Evolutionary conservation across 108 stramenopile genomes (phyloP), one percentile per base, ranked within the genome.

Genomic region (Cyclotella sp.): DNA sequence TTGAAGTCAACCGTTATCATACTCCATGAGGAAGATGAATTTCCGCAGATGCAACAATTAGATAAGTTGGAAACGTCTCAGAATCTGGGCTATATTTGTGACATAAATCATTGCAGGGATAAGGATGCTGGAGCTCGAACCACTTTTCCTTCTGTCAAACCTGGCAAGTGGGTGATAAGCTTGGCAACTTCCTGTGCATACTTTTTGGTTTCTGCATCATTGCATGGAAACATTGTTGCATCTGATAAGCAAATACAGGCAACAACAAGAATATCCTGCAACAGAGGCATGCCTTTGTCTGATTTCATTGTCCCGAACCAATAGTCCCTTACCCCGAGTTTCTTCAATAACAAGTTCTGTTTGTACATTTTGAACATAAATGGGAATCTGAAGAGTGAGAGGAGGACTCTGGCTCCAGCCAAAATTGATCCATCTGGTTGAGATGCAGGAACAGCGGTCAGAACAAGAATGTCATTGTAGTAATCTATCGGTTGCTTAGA

Each of bases 361-460:
- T 77, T 34, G 44, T 68, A 85, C 75, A 85, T 70, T 46, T 75
- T 64, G 54, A 85, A 82, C 14, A 58, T 52, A 51, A 79, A 80
- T 40, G 84, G 84, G 44, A 85, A 78, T 45, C 84, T 59, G 10
- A 69, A 57, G 14, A 47, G 26, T 13, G 70, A 72, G 26, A 82
- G 67, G n/a, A 79, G 84, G 40, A 81, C 55, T 52, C 77, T 81
- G 15, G 84, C 84, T 55, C 84, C 84, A 28, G 84, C 84, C 67
- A 85, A 51, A 39, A 81, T 64, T 22, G 52, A 52, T 26, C 69
- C 78, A 55, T 68, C 68, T 57, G 78, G 68, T 21, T 63, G 46
- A 11, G 49, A 41, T 54, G 64, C 64, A 54, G 79, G 75, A 16
- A 81, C 58, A 21, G 71, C 84, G 52, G 84, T 85, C n/a, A 85